phyloP scores from a whole-genome alignment of 805 yeast genomes.

The Metschnikowia hibisci region DNA sequence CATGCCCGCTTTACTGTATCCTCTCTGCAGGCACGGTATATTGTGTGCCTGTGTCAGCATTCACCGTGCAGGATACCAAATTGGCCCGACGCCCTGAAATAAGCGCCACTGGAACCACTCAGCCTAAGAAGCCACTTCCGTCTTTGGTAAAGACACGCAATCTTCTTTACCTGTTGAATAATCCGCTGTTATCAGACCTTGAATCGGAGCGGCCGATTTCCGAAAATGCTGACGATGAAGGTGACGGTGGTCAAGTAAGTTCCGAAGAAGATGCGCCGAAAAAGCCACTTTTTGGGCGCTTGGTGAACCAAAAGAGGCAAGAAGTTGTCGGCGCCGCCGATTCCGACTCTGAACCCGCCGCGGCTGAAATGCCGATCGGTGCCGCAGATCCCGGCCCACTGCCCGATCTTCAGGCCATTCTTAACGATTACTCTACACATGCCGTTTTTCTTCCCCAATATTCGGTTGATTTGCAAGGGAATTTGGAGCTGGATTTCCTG shows the following conservation, averaged over 20 bases:
- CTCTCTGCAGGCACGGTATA: slow-evolving; percentile 24
- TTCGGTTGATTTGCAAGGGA: slow-evolving; percentile 36
- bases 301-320: not conserved
- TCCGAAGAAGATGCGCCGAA: not conserved
- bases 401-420: slow-evolving; percentile 11
- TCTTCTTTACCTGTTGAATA: slow-evolving; percentile 33
- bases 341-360: slow-evolving; percentile 1
- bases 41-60: slow-evolving; percentile 24
- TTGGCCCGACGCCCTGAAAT: slow-evolving; percentile 12
- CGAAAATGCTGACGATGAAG: slow-evolving; percentile 12
- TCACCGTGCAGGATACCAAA: slow-evolving; percentile 11
- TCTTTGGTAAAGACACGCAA: slow-evolving; percentile 21
- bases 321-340: not conserved
- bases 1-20: slow-evolving; percentile 25
- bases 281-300: not conserved
- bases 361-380: slow-evolving; percentile 2
- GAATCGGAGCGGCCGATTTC: slow-evolving; percentile 20
- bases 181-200: slow-evolving; percentile 36
- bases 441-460: slow-evolving; percentile 48
- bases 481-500: slow-evolving; percentile 28
- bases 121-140: slow-evolving; percentile 4
- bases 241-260: slow-evolving; percentile 5
- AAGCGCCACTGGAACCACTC: slow-evolving; percentile 1
- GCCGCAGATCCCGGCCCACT: slow-evolving; percentile 1
- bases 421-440: slow-evolving; percentile 38